These are phyloP conservation scores for Penicillium daleae DNA, from an alignment of 495 filamentous ascomycete genomes.

Conservation along the genomic window DNA sequence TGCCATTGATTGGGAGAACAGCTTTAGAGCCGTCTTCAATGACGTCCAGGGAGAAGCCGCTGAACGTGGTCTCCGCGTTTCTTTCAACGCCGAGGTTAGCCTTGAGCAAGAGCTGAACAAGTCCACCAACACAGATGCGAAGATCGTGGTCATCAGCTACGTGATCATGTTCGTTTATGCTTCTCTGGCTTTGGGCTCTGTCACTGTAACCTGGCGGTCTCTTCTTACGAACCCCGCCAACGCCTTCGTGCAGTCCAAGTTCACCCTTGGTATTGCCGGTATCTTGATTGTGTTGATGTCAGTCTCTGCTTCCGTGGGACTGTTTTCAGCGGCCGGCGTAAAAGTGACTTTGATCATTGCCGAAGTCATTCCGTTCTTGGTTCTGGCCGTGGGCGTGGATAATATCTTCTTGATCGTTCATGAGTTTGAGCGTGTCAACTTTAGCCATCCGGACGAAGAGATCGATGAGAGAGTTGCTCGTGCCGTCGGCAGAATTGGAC, in stretches of 20 bases:
- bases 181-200: conserved; percentile 87
- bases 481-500: conserved; percentile 90
- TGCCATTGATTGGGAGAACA: conserved; percentile 89
- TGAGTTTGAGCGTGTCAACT: conserved; percentile 93
- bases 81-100: conserved; percentile 92
- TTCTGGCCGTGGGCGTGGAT: conserved; percentile 94
- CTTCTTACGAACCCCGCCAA: conserved; percentile 79
- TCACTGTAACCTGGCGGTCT: conserved; percentile 72
- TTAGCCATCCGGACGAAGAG: conserved; percentile 81
- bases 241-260: conserved; percentile 90
- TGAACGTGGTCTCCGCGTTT: conserved; percentile 78
- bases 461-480: conserved; percentile 84
- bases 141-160: conserved; percentile 96
- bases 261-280: conserved; percentile 86
- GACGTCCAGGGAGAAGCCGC: conserved; percentile 78
- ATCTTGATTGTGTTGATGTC: conserved; percentile 97
- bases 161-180: conserved; percentile 98
- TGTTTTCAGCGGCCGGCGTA: conserved; percentile 87
- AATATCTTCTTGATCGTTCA: conserved; percentile 99
- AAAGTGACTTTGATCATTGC: conserved; percentile 97
- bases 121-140: conserved; percentile 95
- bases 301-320: conserved; percentile 88
- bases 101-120: conserved; percentile 93
- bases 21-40: conserved; percentile 69
- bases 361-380: conserved; percentile 97